These are phyloP conservation scores for Eucalyptus grandis DNA, from an alignment of 345 rosid genomes.

Conservation along the genomic window DNA sequence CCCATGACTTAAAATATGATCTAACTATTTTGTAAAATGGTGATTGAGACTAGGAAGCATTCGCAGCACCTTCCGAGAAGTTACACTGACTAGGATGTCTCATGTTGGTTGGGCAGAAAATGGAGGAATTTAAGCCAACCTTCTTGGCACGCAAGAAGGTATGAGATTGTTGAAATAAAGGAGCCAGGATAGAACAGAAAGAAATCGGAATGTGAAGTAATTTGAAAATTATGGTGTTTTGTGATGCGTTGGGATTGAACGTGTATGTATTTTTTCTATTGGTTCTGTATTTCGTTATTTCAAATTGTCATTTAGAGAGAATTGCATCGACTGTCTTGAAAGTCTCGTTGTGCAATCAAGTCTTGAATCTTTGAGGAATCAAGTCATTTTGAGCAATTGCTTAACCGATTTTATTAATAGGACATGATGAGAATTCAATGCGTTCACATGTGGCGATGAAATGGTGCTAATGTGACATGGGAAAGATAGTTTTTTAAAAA, in stretches of 20 bases:
- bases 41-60: not conserved
- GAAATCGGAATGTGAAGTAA: not conserved
- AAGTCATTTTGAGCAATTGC: no score
- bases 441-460: fast-evolving
- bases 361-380: fast-evolving
- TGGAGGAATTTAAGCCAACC: not conserved
- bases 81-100: not conserved
- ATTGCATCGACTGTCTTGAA: fast-evolving
- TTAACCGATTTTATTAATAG: no score
- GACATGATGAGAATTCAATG: not conserved
- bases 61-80: not conserved
- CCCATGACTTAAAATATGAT: not conserved
- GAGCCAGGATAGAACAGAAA: not conserved
- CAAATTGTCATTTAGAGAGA: no score
- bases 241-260: fast-evolving
- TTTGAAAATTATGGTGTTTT: fast-evolving
- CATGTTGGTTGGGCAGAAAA: not conserved
- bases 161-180: not conserved
- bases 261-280: not conserved
- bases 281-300: not conserved
- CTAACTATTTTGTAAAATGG: not conserved
- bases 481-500: not conserved
- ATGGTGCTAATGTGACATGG: not conserved
- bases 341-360: not conserved
- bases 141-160: not conserved